Conservation (phyloP, 441 rosid species). For the Melastoma candidum region DNA sequence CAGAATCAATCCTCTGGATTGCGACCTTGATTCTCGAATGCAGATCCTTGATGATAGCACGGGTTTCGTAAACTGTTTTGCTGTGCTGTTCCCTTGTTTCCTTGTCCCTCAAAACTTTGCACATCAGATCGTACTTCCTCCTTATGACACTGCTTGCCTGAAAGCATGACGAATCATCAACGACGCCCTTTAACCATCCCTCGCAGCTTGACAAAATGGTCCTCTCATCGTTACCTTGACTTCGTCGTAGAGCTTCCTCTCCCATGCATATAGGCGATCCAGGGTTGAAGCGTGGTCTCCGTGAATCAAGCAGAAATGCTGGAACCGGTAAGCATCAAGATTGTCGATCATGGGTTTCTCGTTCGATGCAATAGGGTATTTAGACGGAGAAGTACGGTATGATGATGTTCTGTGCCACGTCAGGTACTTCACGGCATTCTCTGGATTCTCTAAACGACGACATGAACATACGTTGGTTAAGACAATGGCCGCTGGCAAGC, state of each 20-base stretch:
- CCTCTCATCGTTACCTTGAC: slow-evolving; percentile 53
- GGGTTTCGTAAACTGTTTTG: slow-evolving; percentile 62
- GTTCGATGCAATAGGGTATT: slow-evolving; percentile 56
- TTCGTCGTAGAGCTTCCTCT: slow-evolving; percentile 95
- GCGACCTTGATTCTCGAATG: slow-evolving; percentile 92
- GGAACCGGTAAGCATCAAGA: slow-evolving; percentile 43
- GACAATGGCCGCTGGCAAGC: no score
- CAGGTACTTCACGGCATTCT: slow-evolving; percentile 51
- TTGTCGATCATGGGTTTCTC: slow-evolving; percentile 54
- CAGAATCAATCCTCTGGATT: slow-evolving; percentile 76
- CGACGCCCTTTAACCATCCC: neutral
- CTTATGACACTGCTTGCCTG: slow-evolving; percentile 80
- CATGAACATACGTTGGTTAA: neutral
- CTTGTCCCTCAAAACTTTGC: slow-evolving; percentile 53
- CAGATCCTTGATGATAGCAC: slow-evolving; percentile 82
- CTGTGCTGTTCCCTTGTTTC: slow-evolving; percentile 56
- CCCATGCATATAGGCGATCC: slow-evolving; percentile 95
- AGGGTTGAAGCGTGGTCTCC: slow-evolving; percentile 95
- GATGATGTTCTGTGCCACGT: slow-evolving; percentile 95
- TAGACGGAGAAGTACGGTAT: slow-evolving; percentile 66
- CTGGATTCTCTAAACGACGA: slow-evolving; percentile 49
- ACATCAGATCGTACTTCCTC: slow-evolving; percentile 61
- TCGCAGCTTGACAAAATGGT: neutral
- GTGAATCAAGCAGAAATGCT: slow-evolving; percentile 70
- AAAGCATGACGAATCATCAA: slow-evolving; percentile 13